Evolutionary conservation across 441 rosid species (phyloP).

Genomic region (Pelargonium australe): DNA sequence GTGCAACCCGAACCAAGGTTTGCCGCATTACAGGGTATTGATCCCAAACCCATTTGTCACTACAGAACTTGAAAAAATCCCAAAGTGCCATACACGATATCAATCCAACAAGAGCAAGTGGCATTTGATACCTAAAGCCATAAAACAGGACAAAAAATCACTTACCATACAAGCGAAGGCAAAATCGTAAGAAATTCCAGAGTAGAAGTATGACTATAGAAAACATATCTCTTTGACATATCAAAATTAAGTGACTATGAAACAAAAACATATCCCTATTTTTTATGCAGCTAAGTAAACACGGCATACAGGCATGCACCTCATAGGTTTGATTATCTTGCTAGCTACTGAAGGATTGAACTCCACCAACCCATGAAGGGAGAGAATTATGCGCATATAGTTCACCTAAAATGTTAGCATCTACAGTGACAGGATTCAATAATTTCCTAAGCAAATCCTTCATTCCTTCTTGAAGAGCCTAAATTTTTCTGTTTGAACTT

Average conservation of each 20-base stretch:
- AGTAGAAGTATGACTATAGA: background rate
- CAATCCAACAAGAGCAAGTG: constrained; percentile 75
- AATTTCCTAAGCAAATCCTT: background rate
- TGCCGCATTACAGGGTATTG: constrained; percentile 43
- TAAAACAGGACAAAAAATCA: constrained; percentile 3
- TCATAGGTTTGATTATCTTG: background rate
- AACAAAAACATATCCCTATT: background rate
- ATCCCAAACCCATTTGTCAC: constrained; percentile 61
- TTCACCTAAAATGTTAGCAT: background rate
- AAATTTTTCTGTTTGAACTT: background rate
- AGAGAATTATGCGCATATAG: background rate
- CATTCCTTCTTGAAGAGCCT: background rate
- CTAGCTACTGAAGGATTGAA: background rate
- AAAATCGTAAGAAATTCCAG: background rate
- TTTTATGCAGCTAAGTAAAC: background rate
- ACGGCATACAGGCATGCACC: background rate
- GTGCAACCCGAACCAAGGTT: constrained; percentile 56
- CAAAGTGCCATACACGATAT: constrained; percentile 74
- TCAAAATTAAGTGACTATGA: background rate
- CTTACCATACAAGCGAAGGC: background rate
- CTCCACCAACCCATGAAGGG: background rate
- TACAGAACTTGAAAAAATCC: constrained; percentile 72
- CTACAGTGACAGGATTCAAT: background rate
- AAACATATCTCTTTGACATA: background rate
- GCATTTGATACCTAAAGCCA: constrained; percentile 72